Evolutionary conservation across 2,329 filamentous ascomycete genomes (phyloP), one percentile per base, ranked within the genome.

Genomic region (Fusarium sororula): DNA sequence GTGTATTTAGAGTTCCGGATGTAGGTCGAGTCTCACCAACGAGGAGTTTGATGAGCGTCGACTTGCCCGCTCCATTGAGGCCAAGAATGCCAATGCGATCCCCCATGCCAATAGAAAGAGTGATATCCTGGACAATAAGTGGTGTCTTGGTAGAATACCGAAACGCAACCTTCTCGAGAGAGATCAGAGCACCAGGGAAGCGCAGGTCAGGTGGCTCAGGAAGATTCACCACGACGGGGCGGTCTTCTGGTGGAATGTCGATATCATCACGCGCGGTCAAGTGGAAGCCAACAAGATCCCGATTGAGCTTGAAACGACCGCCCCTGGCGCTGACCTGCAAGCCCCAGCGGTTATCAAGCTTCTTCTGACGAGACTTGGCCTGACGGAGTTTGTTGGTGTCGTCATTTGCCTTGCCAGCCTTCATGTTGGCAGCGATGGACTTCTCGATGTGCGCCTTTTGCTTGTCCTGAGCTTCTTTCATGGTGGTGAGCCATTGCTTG

Each of bases 311-410:
- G 86, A 97, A 97, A 5, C 93, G 86, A 10, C 89, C 89, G 3
- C 94, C 94, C 58, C 88, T 91, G 12, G 90, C 89, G 72, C 85
- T 92, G 45, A 94, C 91, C 78, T 95, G 88, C 76, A 97, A 81
- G 0, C 94, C 94, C 90, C 91, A 93, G 11, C 94, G 87, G 63
- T 96, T 92, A 64, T 97, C 94, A 3, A 97, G 87, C 80, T 94
- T 95, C 85, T 95, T 96, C 83, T 95, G 93, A 2, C 94, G 87
- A 9, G 92, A 94, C 72, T 95, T 95, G 8, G 94, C 94, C 84
- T 95, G 93, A n/a, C 93, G 90, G 6, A 97, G 86, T 80, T 95
- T 95, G 79, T 96, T 96, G 75, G 95, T 92, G 78, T 97, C 94
- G 37, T 94, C 93, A 32, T 91, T 92, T 54, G 91, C 90, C 80